phyloP scores from a whole-genome alignment of 129 eudicot genomes.

The Rutidosis leptorrhynchoides region DNA sequence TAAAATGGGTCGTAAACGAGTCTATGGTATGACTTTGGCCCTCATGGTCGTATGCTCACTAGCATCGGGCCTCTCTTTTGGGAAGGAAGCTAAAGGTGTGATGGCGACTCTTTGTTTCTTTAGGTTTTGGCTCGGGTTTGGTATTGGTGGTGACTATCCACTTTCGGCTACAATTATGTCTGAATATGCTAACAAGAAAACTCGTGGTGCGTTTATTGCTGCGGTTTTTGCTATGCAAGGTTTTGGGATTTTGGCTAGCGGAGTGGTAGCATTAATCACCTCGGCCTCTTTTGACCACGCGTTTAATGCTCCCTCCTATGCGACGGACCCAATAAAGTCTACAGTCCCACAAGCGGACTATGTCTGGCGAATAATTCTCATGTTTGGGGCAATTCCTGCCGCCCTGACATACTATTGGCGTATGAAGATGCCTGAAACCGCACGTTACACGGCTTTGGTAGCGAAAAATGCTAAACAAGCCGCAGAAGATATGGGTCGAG shows the following conservation, averaged over 20 bases:
- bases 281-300: conserved; percentile 38
- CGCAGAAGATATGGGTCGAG: conserved; percentile 50
- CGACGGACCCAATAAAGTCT: conserved; percentile 20
- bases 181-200: conserved; percentile 50
- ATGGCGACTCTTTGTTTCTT: conserved; percentile 58
- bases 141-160: conserved; percentile 61
- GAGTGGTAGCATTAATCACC: conserved; percentile 36
- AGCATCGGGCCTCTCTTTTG: conserved; percentile 50
- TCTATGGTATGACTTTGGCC: conserved; percentile 46
- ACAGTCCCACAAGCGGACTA: conserved; percentile 46
- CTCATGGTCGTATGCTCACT: conserved; percentile 43
- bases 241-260: conserved; percentile 50
- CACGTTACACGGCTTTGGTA: conserved; percentile 57
- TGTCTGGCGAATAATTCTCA: conserved; percentile 46
- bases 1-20: conserved; percentile 48
- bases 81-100: conserved; percentile 28
- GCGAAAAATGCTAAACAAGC: conserved; percentile 52
- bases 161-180: conserved; percentile 65
- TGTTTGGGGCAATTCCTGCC: conserved; percentile 59
- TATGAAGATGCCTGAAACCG: conserved; percentile 62
- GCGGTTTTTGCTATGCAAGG: conserved; percentile 73
- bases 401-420: conserved; percentile 47
- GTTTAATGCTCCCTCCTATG: conserved; percentile 27
- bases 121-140: conserved; percentile 61
- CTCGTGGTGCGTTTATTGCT: conserved; percentile 55